phyloP scores from a whole-genome alignment of 805 yeast species.

The Zygoascus tannicola region DNA sequence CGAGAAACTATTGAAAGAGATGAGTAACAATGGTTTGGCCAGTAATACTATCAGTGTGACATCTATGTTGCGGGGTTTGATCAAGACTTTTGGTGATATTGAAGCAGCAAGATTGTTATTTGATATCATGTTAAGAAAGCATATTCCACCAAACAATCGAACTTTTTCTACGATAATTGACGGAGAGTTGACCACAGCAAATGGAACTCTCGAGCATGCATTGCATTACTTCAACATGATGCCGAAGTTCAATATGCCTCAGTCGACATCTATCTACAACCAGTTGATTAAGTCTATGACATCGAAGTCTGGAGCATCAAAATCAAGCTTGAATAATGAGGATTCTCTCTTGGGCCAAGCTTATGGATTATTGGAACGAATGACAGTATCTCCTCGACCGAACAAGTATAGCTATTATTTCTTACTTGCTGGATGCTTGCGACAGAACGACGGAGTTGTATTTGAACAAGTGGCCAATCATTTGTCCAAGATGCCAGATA shows the following conservation, averaged over 20 bases:
- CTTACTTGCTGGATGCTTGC: not conserved
- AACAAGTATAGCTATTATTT: not conserved
- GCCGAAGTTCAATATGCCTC: conserved; percentile 19
- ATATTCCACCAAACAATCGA: conserved; percentile 21
- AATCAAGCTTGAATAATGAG: not conserved
- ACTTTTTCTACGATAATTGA: conserved; percentile 26
- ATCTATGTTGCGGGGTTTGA: conserved; percentile 45
- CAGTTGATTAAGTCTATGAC: conserved; percentile 24
- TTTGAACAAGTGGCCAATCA: not conserved
- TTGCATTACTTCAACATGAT: conserved; percentile 16
- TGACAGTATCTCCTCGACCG: not conserved
- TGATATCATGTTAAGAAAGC: conserved; percentile 31
- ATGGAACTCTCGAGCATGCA: conserved; percentile 20
- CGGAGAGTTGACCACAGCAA: conserved; percentile 20
- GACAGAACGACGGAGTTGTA: not conserved
- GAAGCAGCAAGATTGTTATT: conserved; percentile 45
- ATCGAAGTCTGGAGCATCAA: not conserved
- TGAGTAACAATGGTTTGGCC: conserved; percentile 32
- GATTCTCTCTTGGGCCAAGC: not conserved
- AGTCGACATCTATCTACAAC: conserved; percentile 23
- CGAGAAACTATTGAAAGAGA: conserved; percentile 33
- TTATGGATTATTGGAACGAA: not conserved
- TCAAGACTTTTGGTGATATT: conserved; percentile 37
- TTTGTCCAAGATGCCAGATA: not conserved
- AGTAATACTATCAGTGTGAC: conserved; percentile 41